Evolutionary conservation across 2,329 filamentous ascomycete species (phyloP).

Genomic region (Eutypa lata): DNA sequence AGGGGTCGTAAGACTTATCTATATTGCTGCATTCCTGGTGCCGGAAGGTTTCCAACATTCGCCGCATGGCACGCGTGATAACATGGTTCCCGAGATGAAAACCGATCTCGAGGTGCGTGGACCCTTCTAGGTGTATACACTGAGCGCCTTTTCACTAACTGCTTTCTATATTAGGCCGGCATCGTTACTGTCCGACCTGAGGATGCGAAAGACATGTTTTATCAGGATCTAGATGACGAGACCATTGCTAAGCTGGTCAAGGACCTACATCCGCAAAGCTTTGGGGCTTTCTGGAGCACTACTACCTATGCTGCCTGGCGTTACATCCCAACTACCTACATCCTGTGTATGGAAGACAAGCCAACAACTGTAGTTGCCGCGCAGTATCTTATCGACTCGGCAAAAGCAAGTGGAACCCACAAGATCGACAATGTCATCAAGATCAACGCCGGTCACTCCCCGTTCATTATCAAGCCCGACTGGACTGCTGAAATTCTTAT

Average conservation of each 20-base stretch:
- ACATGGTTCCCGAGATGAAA: slow-evolving; percentile 18
- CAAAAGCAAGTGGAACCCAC: slow-evolving; percentile 12
- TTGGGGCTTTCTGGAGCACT: slow-evolving; percentile 18
- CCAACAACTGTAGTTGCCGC: slow-evolving; percentile 10
- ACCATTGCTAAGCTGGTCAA: slow-evolving; percentile 12
- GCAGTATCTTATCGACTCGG: slow-evolving; percentile 13
- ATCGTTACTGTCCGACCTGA: slow-evolving; percentile 14
- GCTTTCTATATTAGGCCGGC: slow-evolving; percentile 10
- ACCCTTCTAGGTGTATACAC: background rate
- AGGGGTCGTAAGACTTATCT: slow-evolving; percentile 20
- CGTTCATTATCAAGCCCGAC: slow-evolving; percentile 18
- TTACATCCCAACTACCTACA: slow-evolving; percentile 19
- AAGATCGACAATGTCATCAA: slow-evolving; percentile 18
- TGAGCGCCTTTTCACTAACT: background rate
- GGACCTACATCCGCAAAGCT: slow-evolving; percentile 18
- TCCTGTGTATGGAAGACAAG: slow-evolving; percentile 11
- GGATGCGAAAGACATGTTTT: slow-evolving; percentile 21
- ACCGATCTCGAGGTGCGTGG: slow-evolving; percentile 14
- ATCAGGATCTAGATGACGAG: slow-evolving; percentile 20
- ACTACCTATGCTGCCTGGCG: slow-evolving; percentile 21
- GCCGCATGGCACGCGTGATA: slow-evolving; percentile 12
- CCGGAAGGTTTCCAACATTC: slow-evolving; percentile 21
- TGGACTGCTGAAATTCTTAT: slow-evolving; percentile 16
- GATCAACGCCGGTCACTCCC: slow-evolving; percentile 19
- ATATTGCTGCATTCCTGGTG: slow-evolving; percentile 21